Conservation (phyloP, 345 rosid species). For the Cardiospermum halicacabum region DNA sequence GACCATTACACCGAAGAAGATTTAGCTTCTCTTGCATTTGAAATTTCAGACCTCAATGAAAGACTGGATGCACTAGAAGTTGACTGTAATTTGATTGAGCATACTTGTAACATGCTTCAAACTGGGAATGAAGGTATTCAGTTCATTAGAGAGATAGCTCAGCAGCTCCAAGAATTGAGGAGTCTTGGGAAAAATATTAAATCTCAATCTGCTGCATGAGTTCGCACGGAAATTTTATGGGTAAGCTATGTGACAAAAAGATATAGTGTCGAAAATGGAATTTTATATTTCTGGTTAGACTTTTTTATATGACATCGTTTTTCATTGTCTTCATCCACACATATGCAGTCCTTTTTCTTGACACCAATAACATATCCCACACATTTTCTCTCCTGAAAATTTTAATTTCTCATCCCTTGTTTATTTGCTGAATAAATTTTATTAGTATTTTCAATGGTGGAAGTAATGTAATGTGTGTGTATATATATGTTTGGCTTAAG, state of each 20-base stretch:
- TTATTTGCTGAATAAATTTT: too few species aligned
- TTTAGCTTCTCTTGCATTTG: conserved; percentile 31
- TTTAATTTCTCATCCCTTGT: too few species aligned
- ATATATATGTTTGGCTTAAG: neutral
- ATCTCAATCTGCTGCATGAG: conserved; percentile 18
- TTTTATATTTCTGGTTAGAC: neutral
- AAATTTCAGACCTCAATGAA: conserved; percentile 41
- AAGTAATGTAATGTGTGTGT: neutral
- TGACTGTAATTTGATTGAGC: conserved; percentile 37
- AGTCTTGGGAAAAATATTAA: conserved; percentile 22
- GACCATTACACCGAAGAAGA: conserved; percentile 16
- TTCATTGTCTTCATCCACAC: neutral
- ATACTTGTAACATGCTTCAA: conserved; percentile 35
- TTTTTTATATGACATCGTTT: neutral
- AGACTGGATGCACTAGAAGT: conserved; percentile 50
- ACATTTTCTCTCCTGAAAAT: too few species aligned
- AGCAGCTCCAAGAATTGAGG: conserved; percentile 37
- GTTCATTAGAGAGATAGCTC: conserved; percentile 42
- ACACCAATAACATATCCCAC: too few species aligned
- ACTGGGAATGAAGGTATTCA: conserved; percentile 34
- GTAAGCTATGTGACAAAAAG: conserved; percentile 13
- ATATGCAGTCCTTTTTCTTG: too few species aligned
- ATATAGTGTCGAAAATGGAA: neutral
- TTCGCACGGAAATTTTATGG: conserved; percentile 3
- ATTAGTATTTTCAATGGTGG: too few species aligned